These are phyloP conservation scores for Fusarium veterinarium DNA, from an alignment of 2,329 filamentous ascomycete genomes.

Conservation along the genomic window DNA sequence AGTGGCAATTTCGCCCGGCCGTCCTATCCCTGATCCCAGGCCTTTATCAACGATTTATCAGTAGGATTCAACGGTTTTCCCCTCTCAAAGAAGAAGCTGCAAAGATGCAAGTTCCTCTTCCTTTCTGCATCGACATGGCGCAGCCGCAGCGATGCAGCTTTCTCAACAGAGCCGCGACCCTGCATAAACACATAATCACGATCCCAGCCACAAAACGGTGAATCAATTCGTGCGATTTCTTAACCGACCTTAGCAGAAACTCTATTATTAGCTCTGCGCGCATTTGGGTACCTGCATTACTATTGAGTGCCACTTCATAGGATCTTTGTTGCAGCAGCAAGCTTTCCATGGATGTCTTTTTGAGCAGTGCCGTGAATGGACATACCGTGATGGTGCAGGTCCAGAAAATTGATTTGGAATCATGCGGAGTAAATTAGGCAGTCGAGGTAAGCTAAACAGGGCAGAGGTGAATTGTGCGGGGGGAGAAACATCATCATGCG, in stretches of 20 bases:
- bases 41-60: background rate
- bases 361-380: background rate
- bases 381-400: background rate
- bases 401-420: conserved; percentile 24
- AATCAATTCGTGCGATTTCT: conserved; percentile 19
- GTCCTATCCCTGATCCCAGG: background rate
- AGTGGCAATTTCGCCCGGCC: background rate
- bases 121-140: conserved; percentile 9
- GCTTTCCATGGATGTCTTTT: background rate
- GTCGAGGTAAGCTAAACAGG: background rate
- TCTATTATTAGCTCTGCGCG: conserved; percentile 22
- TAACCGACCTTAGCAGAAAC: background rate
- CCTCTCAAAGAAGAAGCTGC: conserved; percentile 9
- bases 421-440: conserved; percentile 4
- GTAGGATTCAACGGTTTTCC: conserved; percentile 2
- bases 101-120: background rate
- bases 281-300: conserved; percentile 27
- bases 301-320: background rate
- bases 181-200: conserved; percentile 5
- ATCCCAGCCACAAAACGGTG: background rate
- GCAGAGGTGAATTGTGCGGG: conserved; percentile 1
- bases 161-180: conserved; percentile 4
- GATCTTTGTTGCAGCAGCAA: background rate
- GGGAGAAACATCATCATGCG: conserved; percentile 4
- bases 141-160: conserved; percentile 2